Base-by-base conservation (phyloP, 306 rosid genomes). In the Mimosa pudica region DNA sequence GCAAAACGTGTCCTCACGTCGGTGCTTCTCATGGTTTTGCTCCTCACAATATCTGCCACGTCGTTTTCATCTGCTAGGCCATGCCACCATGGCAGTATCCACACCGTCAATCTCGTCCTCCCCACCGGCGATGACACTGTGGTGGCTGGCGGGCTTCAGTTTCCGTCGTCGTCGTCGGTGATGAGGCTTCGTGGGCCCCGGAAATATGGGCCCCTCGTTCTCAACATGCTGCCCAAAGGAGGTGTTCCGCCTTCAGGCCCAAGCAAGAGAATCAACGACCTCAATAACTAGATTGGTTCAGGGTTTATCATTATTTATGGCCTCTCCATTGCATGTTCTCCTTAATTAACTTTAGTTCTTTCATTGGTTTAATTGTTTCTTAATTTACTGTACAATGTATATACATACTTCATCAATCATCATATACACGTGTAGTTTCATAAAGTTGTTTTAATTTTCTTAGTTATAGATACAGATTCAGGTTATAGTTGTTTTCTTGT, bases 141-240 rank as follows among this genome's bases (percentile, higher is more conserved):
- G 65, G 42, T 78, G 76, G 33, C 68, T 61, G 49, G 57, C 8
- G 8, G 38, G 4, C 32, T 57, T 57, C 79, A 72, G 14, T 73
- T 77, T 30, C 1, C 67, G 41, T 74, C 79, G 41, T 74, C 79
- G 16, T 73, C 78, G 49, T 6, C 70, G 46, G 20, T 12, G n/a
- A 13, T 9, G 45, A 32, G 68, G 68, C 17, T 62, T 62, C 68
- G 38, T 10, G 58, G 51, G 75, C 70, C 49, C 8, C 7, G 85
- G 8, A 88, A 87, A 77, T 82, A 82, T 9, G 79, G 81, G 7
- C 24, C 88, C 0, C 32, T 91, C 80, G 14, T 88, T 32, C 77
- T 95, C 20, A 83, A 77, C 74, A 89, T 88, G 92, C 94, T 95
- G 8, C 94, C 99, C 3, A 95, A 86, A n/a, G 94, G 90, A 6